Conservation (phyloP, 371 early-diverging fungal species). For the Chytridium lagenaria region DNA sequence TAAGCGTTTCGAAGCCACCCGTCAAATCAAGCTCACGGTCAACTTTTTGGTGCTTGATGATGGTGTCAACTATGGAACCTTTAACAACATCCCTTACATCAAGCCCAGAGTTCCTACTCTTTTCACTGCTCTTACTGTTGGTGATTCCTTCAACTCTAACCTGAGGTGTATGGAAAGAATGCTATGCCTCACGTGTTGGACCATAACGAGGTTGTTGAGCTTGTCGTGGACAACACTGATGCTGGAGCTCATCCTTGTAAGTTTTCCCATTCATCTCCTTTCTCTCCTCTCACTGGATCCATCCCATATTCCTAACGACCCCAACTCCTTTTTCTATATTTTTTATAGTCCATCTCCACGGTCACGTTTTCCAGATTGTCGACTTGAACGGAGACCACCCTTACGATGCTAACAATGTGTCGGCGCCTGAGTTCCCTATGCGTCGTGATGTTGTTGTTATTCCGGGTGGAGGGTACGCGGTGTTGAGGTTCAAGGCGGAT, state of each 20-base stretch:
- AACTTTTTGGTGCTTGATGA: constrained; percentile 71
- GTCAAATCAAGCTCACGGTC: constrained; percentile 63
- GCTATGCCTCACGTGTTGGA: constrained; percentile 58
- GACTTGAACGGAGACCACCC: constrained; percentile 51
- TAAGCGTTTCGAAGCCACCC: constrained; percentile 55
- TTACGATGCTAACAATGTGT: constrained; percentile 46
- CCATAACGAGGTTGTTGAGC: constrained; percentile 58
- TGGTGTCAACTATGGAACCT: constrained; percentile 79
- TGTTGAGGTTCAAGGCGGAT: constrained; percentile 72
- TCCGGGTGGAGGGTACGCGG: constrained; percentile 62
- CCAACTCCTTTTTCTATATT: constrained; percentile 1
- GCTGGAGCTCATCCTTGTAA: constrained; percentile 67
- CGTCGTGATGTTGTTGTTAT: constrained; percentile 72
- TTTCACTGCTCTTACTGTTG: constrained; percentile 69
- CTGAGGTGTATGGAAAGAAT: constrained; percentile 72
- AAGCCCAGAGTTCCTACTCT: constrained; percentile 72
- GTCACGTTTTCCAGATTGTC: constrained; percentile 79
- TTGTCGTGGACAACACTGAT: constrained; percentile 73
- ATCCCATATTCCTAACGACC: background rate
- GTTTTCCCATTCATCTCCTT: constrained; percentile 20
- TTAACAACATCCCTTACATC: constrained; percentile 79
- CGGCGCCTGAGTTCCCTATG: constrained; percentile 57
- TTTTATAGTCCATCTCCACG: constrained; percentile 74
- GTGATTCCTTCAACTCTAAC: constrained; percentile 56
- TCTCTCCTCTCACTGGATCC: background rate